These are phyloP conservation scores for Calocera cornea DNA, from an alignment of 768 basidiomycete genomes.

Conservation along the genomic window DNA sequence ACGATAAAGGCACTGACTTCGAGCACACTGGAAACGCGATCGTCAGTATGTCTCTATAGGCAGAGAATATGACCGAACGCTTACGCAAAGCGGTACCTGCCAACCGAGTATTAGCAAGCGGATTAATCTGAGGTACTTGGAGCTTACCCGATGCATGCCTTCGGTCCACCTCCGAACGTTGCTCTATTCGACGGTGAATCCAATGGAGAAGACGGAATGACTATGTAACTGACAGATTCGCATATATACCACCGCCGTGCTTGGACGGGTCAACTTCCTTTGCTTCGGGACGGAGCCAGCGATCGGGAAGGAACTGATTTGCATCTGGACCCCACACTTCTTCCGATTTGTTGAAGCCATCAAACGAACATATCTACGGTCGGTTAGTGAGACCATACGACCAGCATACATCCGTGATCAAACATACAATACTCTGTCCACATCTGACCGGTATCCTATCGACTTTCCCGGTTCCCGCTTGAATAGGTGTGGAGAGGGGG, in stretches of 20 bases:
- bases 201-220: not conserved
- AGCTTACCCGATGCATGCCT: not conserved
- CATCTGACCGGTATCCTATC: not conserved
- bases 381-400: not conserved
- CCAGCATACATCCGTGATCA: not conserved
- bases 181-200: not conserved
- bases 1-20: not conserved
- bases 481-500: not conserved
- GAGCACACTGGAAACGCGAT: not conserved
- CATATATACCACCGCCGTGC: not conserved
- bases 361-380: not conserved
- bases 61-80: too few species aligned
- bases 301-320: conserved; percentile 37
- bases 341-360: not conserved
- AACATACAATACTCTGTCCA: not conserved
- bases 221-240: not conserved
- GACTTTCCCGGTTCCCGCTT: not conserved
- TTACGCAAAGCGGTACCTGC: not conserved
- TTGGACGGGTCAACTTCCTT: not conserved
- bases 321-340: conserved; percentile 49
- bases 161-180: not conserved
- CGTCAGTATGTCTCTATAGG: too few species aligned
- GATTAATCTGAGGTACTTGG: not conserved
- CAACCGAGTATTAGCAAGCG: not conserved
- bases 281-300: not conserved